Conservation (phyloP, 257 asterid species). For the Osmanthus fragrans region DNA sequence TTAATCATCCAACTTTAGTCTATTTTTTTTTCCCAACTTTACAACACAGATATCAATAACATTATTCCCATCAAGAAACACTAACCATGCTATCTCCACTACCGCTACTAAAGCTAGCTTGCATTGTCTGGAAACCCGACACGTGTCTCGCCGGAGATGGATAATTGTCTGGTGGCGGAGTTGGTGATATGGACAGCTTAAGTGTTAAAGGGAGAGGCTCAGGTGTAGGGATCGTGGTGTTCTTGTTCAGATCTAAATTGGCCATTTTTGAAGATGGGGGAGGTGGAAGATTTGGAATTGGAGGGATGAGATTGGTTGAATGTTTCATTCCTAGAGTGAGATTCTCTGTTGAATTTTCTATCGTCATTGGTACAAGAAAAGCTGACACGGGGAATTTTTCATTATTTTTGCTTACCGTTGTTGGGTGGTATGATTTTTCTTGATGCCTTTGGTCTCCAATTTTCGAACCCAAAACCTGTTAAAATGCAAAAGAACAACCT, state of each 20-base stretch:
- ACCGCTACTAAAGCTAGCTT: constrained; percentile 59
- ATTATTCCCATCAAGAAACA: constrained; percentile 66
- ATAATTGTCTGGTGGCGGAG: constrained; percentile 32
- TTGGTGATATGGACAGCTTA: constrained; percentile 49
- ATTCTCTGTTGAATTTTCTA: constrained; percentile 32
- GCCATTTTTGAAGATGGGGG: constrained; percentile 88
- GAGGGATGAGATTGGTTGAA: constrained; percentile 55
- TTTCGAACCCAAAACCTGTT: constrained; percentile 50
- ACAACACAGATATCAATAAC: constrained; percentile 47
- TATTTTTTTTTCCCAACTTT: constrained; percentile 25
- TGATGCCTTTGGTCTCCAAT: constrained; percentile 48
- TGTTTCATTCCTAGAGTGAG: constrained; percentile 42
- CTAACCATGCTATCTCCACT: constrained; percentile 91
- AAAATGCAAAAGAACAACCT: neutral
- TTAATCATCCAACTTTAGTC: constrained; percentile 25
- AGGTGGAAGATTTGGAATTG: constrained; percentile 63
- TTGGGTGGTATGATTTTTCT: constrained; percentile 25
- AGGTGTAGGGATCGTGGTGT: neutral
- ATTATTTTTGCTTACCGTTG: constrained; percentile 27
- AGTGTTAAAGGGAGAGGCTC: constrained; percentile 56
- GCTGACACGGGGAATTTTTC: constrained; percentile 41
- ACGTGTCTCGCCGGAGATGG: constrained; percentile 42
- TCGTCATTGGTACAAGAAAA: constrained; percentile 33
- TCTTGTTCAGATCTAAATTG: constrained; percentile 58
- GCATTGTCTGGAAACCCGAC: constrained; percentile 61